Conservation (phyloP, 2,329 filamentous ascomycete genomes). For the Penicillium sp. region DNA sequence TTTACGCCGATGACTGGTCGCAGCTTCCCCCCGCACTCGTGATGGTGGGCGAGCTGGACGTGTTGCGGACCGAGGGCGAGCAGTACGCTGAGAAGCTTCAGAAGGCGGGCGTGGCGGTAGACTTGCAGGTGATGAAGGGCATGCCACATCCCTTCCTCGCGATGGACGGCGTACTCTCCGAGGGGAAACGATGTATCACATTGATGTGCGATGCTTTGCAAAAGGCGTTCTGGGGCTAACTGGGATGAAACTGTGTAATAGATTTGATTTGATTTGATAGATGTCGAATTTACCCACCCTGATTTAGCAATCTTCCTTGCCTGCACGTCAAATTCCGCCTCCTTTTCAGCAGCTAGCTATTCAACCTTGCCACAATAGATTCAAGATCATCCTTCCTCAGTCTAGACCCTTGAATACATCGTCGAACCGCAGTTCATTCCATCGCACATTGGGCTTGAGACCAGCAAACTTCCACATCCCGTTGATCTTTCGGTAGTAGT, state of each 20-base stretch:
- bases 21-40: slow-evolving; percentile 54
- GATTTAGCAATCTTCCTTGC: background rate
- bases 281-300: background rate
- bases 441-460: slow-evolving; percentile 57
- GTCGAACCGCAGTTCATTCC: slow-evolving; percentile 60
- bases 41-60: slow-evolving; percentile 58
- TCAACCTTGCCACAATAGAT: background rate
- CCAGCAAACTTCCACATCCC: slow-evolving; percentile 65
- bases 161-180: slow-evolving; percentile 58
- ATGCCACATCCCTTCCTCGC: slow-evolving; percentile 62
- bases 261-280: background rate
- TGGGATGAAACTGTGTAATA: background rate
- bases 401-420: slow-evolving; percentile 47
- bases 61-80: slow-evolving; percentile 57
- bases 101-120: slow-evolving; percentile 49
- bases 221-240: slow-evolving; percentile 36
- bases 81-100: slow-evolving; percentile 52
- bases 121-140: slow-evolving; percentile 54
- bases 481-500: slow-evolving; percentile 59
- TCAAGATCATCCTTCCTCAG: background rate
- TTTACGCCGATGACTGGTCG: slow-evolving; percentile 54
- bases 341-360: background rate
- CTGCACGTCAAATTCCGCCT: background rate
- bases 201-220: slow-evolving; percentile 42
- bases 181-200: slow-evolving; percentile 54